phyloP scores from a whole-genome alignment of 495 filamentous ascomycete genomes.

The Penicillium simplicissimum region DNA sequence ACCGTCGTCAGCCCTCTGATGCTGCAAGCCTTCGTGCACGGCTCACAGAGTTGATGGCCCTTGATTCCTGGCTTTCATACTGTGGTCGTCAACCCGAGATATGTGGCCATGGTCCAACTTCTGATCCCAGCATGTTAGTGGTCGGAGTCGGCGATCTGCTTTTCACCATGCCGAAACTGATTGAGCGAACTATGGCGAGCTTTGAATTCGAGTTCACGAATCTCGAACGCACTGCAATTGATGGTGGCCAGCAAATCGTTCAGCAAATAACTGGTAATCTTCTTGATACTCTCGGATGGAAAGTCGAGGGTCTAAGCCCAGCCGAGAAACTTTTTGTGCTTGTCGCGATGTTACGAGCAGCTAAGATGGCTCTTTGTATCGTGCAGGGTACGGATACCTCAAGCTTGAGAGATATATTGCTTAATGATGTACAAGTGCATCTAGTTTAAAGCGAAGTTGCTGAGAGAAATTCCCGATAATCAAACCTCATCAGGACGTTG shows the following conservation, averaged over 20 bases:
- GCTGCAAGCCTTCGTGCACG: slow-evolving; percentile 7
- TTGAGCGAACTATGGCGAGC: slow-evolving; percentile 8
- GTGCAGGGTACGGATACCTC: slow-evolving; percentile 11
- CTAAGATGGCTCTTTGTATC: slow-evolving; percentile 10
- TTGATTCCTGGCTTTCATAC: slow-evolving; percentile 12
- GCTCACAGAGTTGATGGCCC: slow-evolving; percentile 8
- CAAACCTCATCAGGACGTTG: background rate
- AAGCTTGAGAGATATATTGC: slow-evolving; percentile 3
- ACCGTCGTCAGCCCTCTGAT: slow-evolving; percentile 3
- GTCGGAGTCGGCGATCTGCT: slow-evolving; percentile 6
- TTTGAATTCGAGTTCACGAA: slow-evolving; percentile 9
- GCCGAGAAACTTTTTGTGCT: slow-evolving; percentile 9
- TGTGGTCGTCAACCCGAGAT: slow-evolving; percentile 12
- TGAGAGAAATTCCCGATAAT: background rate
- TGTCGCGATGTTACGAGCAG: slow-evolving; percentile 8
- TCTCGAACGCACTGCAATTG: slow-evolving; percentile 7
- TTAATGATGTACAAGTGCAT: slow-evolving; percentile 13
- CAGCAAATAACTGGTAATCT: slow-evolving; percentile 8
- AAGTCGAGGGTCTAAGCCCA: slow-evolving; percentile 6
- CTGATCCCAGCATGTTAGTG: background rate
- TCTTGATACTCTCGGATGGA: slow-evolving; percentile 10
- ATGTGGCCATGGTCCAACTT: background rate
- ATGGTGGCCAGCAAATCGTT: slow-evolving; percentile 9
- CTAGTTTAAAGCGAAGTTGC: background rate
- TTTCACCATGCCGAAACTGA: slow-evolving; percentile 7